These are phyloP conservation scores for Tetrahymena borealis DNA, from an alignment of 73 alveolate genomes.

Conservation along the genomic window DNA sequence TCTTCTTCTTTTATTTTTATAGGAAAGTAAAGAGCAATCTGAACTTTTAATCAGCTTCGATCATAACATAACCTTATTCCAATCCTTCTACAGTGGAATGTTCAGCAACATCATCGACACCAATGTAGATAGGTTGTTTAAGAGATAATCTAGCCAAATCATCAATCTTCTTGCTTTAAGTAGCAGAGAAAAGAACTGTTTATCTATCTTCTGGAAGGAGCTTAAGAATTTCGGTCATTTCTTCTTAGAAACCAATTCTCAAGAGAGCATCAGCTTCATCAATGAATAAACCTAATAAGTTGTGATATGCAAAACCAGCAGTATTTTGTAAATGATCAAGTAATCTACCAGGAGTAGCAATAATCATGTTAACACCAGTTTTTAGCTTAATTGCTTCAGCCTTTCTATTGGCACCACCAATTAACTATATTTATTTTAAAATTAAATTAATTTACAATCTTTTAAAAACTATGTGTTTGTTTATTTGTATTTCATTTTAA, in stretches of 20 bases:
- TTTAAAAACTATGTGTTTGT: background rate
- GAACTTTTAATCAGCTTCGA: constrained; percentile 80
- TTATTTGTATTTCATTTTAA: background rate
- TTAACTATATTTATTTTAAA: constrained; percentile 7
- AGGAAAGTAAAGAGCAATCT: constrained; percentile 84
- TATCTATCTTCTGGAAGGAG: constrained; percentile 91
- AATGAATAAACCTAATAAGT: constrained; percentile 88
- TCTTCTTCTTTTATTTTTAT: constrained; percentile 82
- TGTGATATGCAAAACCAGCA: constrained; percentile 90
- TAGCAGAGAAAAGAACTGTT: constrained; percentile 97
- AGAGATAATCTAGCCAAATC: constrained; percentile 85
- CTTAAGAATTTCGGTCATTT: constrained; percentile 92
- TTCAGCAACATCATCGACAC: constrained; percentile 48
- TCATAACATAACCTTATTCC: constrained; percentile 87
- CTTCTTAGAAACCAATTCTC: constrained; percentile 97
- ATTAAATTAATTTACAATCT: background rate
- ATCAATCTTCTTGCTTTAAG: constrained; percentile 94
- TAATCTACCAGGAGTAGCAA: constrained; percentile 98
- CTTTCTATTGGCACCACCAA: constrained; percentile 96
- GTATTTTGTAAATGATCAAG: constrained; percentile 97
- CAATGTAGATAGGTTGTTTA: constrained; percentile 79
- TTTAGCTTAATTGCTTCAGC: constrained; percentile 94
- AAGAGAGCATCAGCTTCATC: constrained; percentile 99
- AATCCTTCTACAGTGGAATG: constrained; percentile 67
- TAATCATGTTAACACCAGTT: constrained; percentile 93